These are phyloP conservation scores for Colletotrichum trifolii DNA, from an alignment of 2,329 filamentous ascomycete genomes.

Conservation along the genomic window DNA sequence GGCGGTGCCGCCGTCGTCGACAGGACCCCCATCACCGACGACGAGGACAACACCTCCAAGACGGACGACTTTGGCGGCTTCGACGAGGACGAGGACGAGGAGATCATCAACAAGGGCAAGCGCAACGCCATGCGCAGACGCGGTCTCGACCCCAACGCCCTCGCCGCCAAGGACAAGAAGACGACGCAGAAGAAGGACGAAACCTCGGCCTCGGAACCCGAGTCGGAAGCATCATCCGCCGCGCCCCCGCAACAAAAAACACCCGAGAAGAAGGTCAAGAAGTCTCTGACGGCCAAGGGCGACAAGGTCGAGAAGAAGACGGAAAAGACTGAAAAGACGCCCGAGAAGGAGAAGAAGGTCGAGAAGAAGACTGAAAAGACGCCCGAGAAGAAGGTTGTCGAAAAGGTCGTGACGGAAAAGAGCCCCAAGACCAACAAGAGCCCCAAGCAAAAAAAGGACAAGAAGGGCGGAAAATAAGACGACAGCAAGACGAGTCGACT, in stretches of 20 bases:
- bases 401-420: slow-evolving; percentile 32
- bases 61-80: slow-evolving; percentile 75
- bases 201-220: neutral
- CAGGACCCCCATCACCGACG: slow-evolving; percentile 72
- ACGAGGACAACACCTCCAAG: slow-evolving; percentile 53
- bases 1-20: slow-evolving; percentile 64
- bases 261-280: slow-evolving; percentile 38
- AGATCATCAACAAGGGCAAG: slow-evolving; percentile 79
- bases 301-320: slow-evolving; percentile 23
- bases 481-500: neutral
- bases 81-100: slow-evolving; percentile 77
- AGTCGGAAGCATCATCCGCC: neutral
- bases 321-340: slow-evolving; percentile 33
- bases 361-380: slow-evolving; percentile 6
- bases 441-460: slow-evolving; percentile 35
- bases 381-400: slow-evolving; percentile 29
- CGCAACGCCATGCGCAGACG: slow-evolving; percentile 78
- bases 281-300: slow-evolving; percentile 29
- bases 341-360: slow-evolving; percentile 27
- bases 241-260: no score
- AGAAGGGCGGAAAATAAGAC: slow-evolving; percentile 33
- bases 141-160: slow-evolving; percentile 76
- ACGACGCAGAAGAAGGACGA: neutral
- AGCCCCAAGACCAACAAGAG: slow-evolving; percentile 32
- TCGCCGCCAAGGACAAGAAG: slow-evolving; percentile 46